A percentile compares a stretch with the other conserved stretches of the same genome.
These are phyloP conservation scores for Kodamaea nitidulidarum DNA, from an alignment of 805 yeast genomes.

Conservation along the genomic window DNA sequence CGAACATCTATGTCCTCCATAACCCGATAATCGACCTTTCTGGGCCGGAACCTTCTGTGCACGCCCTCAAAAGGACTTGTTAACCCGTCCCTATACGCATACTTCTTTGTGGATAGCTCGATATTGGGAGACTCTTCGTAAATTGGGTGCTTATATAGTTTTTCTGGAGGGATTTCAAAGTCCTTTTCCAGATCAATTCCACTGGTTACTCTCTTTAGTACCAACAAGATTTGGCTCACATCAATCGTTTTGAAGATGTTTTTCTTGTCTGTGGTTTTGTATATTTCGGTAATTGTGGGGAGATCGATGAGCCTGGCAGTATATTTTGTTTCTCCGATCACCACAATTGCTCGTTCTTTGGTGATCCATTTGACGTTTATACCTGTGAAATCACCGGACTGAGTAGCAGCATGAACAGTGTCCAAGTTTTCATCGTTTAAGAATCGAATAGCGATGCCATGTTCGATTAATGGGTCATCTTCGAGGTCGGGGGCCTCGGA, in stretches of 20 bases:
- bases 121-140: slow-evolving; percentile 29
- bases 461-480: slow-evolving; percentile 90
- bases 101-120: slow-evolving; percentile 45
- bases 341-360: slow-evolving; percentile 70
- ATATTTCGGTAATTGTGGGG: slow-evolving; percentile 83
- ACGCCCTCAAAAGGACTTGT: slow-evolving; percentile 76
- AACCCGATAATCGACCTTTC: slow-evolving; percentile 63
- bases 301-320: slow-evolving; percentile 84
- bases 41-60: slow-evolving; percentile 64
- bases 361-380: slow-evolving; percentile 81
- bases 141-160: slow-evolving; percentile 35
- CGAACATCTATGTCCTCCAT: slow-evolving; percentile 74
- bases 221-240: slow-evolving; percentile 78
- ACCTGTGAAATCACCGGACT: slow-evolving; percentile 68
- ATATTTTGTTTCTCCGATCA: slow-evolving; percentile 62
- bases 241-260: slow-evolving; percentile 85
- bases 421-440: slow-evolving; percentile 67
- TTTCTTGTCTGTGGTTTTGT: slow-evolving; percentile 84
- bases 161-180: slow-evolving; percentile 39
- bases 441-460: slow-evolving; percentile 76
- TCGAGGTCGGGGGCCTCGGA: slow-evolving; percentile 95
- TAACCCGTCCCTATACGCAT: slow-evolving; percentile 69
- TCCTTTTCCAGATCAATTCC: slow-evolving; percentile 41
- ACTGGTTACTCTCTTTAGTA: slow-evolving; percentile 43
- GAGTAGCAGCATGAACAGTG: slow-evolving; percentile 69